These are phyloP conservation scores for Fusarium hainanense DNA, from an alignment of 2,329 filamentous ascomycete genomes.

Conservation along the genomic window DNA sequence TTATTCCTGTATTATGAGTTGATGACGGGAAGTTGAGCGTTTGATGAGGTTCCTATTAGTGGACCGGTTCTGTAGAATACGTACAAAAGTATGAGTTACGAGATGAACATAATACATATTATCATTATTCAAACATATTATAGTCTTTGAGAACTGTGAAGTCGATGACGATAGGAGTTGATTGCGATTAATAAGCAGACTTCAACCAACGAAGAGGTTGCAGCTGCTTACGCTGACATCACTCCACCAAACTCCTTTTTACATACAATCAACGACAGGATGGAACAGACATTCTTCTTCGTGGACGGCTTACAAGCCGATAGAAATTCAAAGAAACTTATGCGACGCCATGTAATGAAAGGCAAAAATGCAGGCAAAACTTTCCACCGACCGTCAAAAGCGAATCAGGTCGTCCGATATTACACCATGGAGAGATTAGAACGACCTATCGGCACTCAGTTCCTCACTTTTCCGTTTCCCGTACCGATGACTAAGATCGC, in stretches of 20 bases:
- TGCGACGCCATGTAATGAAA: constrained; percentile 23
- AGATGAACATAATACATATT: constrained; percentile 6
- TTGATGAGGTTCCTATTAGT: not conserved
- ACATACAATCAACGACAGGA: not conserved
- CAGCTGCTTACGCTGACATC: constrained; percentile 1
- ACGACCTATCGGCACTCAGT: not conserved
- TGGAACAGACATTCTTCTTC: constrained; percentile 16
- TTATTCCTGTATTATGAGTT: constrained; percentile 27
- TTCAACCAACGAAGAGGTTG: no score
- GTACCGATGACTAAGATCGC: not conserved
- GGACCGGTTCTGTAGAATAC: constrained; percentile 17
- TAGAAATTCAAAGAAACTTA: not conserved
- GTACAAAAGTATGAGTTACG: constrained; percentile 29
- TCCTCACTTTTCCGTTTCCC: constrained; percentile 8
- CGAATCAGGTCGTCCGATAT: not conserved
- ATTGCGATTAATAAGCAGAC: not conserved
- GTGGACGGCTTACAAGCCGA: constrained; percentile 12
- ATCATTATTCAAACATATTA: not conserved
- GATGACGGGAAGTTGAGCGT: not conserved
- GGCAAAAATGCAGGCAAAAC: constrained; percentile 22
- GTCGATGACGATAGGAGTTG: not conserved
- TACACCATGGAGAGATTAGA: constrained; percentile 1
- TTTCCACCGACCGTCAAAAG: not conserved
- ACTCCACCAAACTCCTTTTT: not conserved
- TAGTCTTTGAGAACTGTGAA: not conserved